Conservation (phyloP, 2,329 filamentous ascomycete genomes). For the Ascochyta koolunga region DNA sequence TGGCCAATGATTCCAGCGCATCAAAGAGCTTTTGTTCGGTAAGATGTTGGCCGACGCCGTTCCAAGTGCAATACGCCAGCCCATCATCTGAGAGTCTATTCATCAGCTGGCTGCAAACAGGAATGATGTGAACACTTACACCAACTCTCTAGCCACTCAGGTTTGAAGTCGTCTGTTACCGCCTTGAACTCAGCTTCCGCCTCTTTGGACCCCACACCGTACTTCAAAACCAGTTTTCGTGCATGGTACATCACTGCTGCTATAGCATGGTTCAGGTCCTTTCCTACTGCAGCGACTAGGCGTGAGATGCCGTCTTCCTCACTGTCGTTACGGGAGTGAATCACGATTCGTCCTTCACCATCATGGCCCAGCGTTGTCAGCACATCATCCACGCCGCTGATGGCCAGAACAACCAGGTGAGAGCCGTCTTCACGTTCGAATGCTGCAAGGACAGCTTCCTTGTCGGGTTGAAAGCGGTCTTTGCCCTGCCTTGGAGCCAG, state of each 20-base stretch:
- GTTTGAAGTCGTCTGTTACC: slow-evolving; percentile 57
- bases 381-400: slow-evolving; percentile 76
- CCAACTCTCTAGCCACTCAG: slow-evolving; percentile 82
- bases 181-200: slow-evolving; percentile 55
- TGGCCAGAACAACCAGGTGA: slow-evolving; percentile 76
- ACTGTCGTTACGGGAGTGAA: slow-evolving; percentile 76
- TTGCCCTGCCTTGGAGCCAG: slow-evolving; percentile 85
- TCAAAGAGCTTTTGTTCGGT: slow-evolving; percentile 79
- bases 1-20: slow-evolving; percentile 73
- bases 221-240: slow-evolving; percentile 64
- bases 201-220: slow-evolving; percentile 54
- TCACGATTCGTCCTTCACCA: slow-evolving; percentile 67
- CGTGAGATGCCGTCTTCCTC: slow-evolving; percentile 60
- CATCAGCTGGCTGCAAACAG: background rate
- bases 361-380: slow-evolving; percentile 72
- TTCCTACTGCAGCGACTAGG: slow-evolving; percentile 73
- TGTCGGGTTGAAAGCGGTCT: slow-evolving; percentile 68
- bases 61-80: slow-evolving; percentile 96
- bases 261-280: slow-evolving; percentile 75
- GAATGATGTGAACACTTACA: slow-evolving; percentile 44
- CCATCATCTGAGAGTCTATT: slow-evolving; percentile 66
- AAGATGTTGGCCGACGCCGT: slow-evolving; percentile 81
- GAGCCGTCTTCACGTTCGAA: slow-evolving; percentile 76
- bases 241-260: slow-evolving; percentile 87
- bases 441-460: slow-evolving; percentile 78